Evolutionary conservation across 2,329 filamentous ascomycete genomes (phyloP).

Genomic region (Pseudogymnoascus verrucosus): DNA sequence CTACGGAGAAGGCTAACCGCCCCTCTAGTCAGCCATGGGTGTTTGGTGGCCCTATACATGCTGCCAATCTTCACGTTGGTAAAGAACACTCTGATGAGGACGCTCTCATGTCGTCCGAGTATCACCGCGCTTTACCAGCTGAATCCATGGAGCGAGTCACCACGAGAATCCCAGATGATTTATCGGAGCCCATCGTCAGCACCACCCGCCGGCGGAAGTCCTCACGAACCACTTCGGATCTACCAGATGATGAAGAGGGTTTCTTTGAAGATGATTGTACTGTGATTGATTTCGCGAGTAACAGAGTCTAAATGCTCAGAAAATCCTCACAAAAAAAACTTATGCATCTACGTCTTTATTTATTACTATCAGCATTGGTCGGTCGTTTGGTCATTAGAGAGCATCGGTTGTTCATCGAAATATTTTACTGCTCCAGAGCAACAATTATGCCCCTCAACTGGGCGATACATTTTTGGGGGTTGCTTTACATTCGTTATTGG

Average conservation of each 20-base stretch:
- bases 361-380: not conserved
- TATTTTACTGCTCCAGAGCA: slow-evolving; percentile 2
- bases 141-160: slow-evolving; percentile 58
- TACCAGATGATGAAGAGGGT: slow-evolving; percentile 56
- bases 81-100: slow-evolving; percentile 41
- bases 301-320: slow-evolving; percentile 42
- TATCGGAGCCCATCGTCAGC: slow-evolving; percentile 67
- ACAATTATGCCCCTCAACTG: slow-evolving; percentile 3
- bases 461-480: not conserved
- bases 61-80: slow-evolving; percentile 46
- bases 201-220: slow-evolving; percentile 65
- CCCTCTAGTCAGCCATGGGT: slow-evolving; percentile 39
- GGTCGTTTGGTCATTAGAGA: slow-evolving; percentile 7
- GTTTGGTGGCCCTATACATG: slow-evolving; percentile 49
- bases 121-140: slow-evolving; percentile 50
- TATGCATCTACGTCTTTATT: slow-evolving; percentile 6
- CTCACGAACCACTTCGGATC: slow-evolving; percentile 33
- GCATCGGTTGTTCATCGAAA: slow-evolving; percentile 1
- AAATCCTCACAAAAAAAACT: slow-evolving; percentile 2
- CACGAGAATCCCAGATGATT: slow-evolving; percentile 42
- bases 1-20: slow-evolving; percentile 25
- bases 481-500: not conserved
- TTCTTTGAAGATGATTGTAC: slow-evolving; percentile 94
- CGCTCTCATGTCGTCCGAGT: slow-evolving; percentile 28
- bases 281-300: slow-evolving; percentile 78